These are phyloP conservation scores for Epichloe scottii DNA, from an alignment of 2,329 filamentous ascomycete species.

Conservation along the genomic window DNA sequence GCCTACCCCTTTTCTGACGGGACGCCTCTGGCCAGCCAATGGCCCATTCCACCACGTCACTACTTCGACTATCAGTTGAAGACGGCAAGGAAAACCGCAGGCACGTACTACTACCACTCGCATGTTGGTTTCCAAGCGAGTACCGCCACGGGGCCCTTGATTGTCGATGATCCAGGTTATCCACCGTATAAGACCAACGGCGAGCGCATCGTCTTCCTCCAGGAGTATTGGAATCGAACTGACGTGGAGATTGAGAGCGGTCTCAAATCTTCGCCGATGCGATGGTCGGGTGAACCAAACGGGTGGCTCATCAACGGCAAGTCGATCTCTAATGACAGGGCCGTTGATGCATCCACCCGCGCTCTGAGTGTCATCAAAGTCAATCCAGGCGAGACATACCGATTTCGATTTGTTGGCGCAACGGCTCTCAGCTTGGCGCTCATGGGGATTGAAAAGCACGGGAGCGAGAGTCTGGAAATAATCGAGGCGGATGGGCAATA, in stretches of 20 bases:
- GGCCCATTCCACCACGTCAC: slow-evolving; percentile 48
- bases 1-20: slow-evolving; percentile 53
- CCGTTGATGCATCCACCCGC: background rate
- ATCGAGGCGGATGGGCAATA: slow-evolving; percentile 2
- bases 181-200: background rate
- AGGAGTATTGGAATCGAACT: slow-evolving; percentile 2
- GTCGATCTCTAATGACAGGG: background rate
- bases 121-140: slow-evolving; percentile 48
- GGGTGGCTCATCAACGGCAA: slow-evolving; percentile 4
- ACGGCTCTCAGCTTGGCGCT: slow-evolving; percentile 42
- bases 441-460: slow-evolving; percentile 14
- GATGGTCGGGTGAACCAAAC: slow-evolving; percentile 4
- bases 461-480: background rate
- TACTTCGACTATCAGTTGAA: slow-evolving; percentile 58
- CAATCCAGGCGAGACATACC: slow-evolving; percentile 45
- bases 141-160: slow-evolving; percentile 1
- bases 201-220: slow-evolving; percentile 1
- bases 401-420: slow-evolving; percentile 45
- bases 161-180: background rate
- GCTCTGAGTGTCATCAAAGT: background rate
- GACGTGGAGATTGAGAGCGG: background rate
- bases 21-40: slow-evolving; percentile 46
- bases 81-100: slow-evolving; percentile 38
- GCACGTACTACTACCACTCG: slow-evolving; percentile 58
- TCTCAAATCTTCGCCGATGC: background rate